Evolutionary conservation across 306 rosid species (phyloP), one percentile per base, ranked within the genome.

Genomic region (Datisca glomerata): DNA sequence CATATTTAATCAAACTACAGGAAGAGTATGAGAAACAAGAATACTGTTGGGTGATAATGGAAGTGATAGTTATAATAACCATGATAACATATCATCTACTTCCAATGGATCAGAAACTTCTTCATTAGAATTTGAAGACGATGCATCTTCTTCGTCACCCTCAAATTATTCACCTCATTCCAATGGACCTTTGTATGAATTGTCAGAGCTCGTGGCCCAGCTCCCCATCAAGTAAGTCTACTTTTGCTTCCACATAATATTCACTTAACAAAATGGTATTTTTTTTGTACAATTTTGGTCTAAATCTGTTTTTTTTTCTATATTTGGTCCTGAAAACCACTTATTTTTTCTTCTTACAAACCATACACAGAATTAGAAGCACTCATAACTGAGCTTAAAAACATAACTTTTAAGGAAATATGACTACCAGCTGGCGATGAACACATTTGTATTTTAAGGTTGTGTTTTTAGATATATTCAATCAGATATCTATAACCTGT

Each of bases 181-280:
- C 2, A 49, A 22, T 28, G 80, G 72, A 23, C 61, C 80, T 39
- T 50, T 64, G 58, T 59, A 20, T 45, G 73, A 68, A 44, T 57
- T 73, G 20, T 64, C 70, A 16, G 64, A 64, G 33, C 81, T 73
- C 65, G 48, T 57, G 53, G 54, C 57, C 18, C 73, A 65, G 24
- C 41, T 73, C 5, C 81, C 76, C 16, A 53, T 68, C 56, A 73
- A 65, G 81, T 73, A 64, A 64, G 69, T 55, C n/a, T n/a, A 4
- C 7, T 28, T 28, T 28, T 1, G 11, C 4, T n/a, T 27, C 8
- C 4, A 21, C 21, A 56, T 11, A 18, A 1, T 17, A 18, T 18
- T 48, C 9, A 11, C 19, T 18, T 11, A 10, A 14, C n/a, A 2
- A 12, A 12, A 36, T 2, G 15, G 16, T 10, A 8, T 36, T 15